Percentiles rank a stretch among this genome's conserved stretches.
Conservation (phyloP, 2,329 filamentous ascomycete species). For the Penicillium rolfsii region DNA sequence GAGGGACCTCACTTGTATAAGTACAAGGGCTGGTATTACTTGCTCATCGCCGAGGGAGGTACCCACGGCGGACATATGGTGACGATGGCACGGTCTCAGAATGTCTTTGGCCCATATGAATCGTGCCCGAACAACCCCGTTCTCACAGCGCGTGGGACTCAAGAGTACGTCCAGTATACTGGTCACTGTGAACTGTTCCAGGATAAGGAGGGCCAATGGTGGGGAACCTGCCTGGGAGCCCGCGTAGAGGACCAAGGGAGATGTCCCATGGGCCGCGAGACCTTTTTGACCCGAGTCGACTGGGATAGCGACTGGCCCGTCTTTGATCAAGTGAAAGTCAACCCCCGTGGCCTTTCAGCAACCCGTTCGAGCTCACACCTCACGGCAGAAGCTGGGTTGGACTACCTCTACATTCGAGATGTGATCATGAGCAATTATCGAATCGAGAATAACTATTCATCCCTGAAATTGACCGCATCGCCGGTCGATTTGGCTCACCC, state of each 20-base stretch:
- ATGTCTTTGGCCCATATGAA: slow-evolving; percentile 50
- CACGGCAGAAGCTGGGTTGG: neutral
- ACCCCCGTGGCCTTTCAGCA: slow-evolving; percentile 9
- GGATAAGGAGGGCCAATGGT: slow-evolving; percentile 27
- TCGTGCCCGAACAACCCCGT: slow-evolving; percentile 27
- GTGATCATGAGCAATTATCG: neutral
- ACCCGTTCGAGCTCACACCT: neutral
- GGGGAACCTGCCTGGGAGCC: slow-evolving; percentile 22
- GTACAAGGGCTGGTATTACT: slow-evolving; percentile 34
- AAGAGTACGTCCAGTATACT: slow-evolving; percentile 29
- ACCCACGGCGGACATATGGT: slow-evolving; percentile 47
- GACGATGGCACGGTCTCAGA: slow-evolving; percentile 52
- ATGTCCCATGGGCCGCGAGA: slow-evolving; percentile 40
- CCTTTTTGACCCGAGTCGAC: slow-evolving; percentile 33
- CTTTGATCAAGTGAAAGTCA: slow-evolving; percentile 29
- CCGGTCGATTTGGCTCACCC: neutral
- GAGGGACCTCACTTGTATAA: slow-evolving; percentile 35
- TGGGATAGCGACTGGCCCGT: slow-evolving; percentile 30
- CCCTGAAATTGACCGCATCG: neutral
- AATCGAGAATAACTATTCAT: neutral
- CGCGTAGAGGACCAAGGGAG: slow-evolving; percentile 23
- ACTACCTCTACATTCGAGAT: slow-evolving; percentile 7
- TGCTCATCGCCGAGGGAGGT: slow-evolving; percentile 25
- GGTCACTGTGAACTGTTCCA: slow-evolving; percentile 31
- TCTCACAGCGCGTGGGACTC: slow-evolving; percentile 44